Evolutionary conservation across 352 stramenopile species (phyloP), one percentile per base, ranked within the genome.

Genomic region (Elongisporangium prolatum): DNA sequence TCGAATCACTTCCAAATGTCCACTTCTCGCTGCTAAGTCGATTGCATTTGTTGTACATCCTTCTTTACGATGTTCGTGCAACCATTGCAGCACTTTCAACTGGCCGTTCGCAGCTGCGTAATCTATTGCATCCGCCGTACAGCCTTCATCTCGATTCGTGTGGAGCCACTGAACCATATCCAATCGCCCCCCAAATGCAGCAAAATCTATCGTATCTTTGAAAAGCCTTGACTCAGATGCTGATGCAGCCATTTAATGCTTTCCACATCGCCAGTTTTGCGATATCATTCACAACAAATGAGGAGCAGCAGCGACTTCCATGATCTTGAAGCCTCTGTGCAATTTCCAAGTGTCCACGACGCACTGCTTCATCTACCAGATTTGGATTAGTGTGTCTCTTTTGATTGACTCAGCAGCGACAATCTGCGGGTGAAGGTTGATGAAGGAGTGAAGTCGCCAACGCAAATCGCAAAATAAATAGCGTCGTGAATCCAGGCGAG

Each of bases 1-100:
- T 25, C 18, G 59, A 3, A 74, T 64, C 1, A 74, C 44, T 17
- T 59, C 52, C 18, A 71, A 49, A 51, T 69, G 61, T 21, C 67
- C 67, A 16, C 71, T 59, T 1, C 54, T 54, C 21, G 67, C 67
- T 25, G 67, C 67, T n/a, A 56, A 68, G 40, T 74, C 62, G 59
- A 74, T 66, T 13, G 24, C 24, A 34, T 34, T 34, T 34, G 24
- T 34, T 34, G 24, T 34, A 7, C 24, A 34, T 34, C 24, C 24
- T 34, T 34, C 24, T 8, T 34, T 34, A 8, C 24, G 24, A 34
- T 34, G 3, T 34, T 7, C 24, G 24, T 34, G 24, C 24, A 34
- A 7, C 24, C 24, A 34, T 34, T 34, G 3, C 3, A 34, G 3
- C 7, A 34, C 24, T 34, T 34, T 7, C 24, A 34, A 8, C 3